Percentiles rank a stretch among this genome's conserved stretches.
Conservation (phyloP, 164 flowering plant genomes). For the Magnolia sinica region DNA sequence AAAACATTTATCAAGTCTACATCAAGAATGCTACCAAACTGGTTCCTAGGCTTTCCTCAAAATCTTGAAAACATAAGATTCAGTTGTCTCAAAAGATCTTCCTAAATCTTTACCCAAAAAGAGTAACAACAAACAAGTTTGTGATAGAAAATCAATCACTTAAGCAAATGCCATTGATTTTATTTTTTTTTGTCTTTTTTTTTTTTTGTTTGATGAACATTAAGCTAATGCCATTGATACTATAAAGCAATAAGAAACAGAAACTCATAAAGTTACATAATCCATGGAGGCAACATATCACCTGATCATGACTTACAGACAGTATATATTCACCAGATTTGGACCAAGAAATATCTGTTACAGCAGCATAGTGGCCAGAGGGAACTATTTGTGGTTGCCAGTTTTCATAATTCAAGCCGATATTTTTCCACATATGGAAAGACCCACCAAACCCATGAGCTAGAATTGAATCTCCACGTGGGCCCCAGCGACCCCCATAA, state of each 20-base stretch:
- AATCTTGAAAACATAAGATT: too few species aligned
- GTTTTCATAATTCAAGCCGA: slow-evolving; percentile 58
- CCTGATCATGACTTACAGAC: slow-evolving; percentile 98
- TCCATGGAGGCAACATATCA: slow-evolving; percentile 18
- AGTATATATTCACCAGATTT: slow-evolving; percentile 65
- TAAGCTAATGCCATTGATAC: too few species aligned
- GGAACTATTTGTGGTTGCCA: slow-evolving; percentile 97
- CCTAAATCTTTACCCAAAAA: neutral
- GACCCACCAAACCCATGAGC: slow-evolving; percentile 99
- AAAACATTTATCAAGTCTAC: neutral
- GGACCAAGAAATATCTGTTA: slow-evolving; percentile 82
- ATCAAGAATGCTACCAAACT: neutral
- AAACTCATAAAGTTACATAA: neutral
- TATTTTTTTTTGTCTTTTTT: too few species aligned
- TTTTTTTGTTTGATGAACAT: too few species aligned
- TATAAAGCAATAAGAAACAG: neutral
- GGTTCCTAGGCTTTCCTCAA: neutral
- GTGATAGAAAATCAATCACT: too few species aligned
- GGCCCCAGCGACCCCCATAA: slow-evolving; percentile 97
- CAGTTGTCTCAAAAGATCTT: neutral
- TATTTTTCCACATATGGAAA: slow-evolving; percentile 90
- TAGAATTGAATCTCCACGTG: slow-evolving; percentile 65
- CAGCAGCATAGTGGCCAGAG: slow-evolving; percentile 87
- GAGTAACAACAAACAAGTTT: neutral
- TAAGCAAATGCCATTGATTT: too few species aligned